Base-by-base conservation (phyloP, 148 eudicot genomes). In the Amaranthus palmeri region DNA sequence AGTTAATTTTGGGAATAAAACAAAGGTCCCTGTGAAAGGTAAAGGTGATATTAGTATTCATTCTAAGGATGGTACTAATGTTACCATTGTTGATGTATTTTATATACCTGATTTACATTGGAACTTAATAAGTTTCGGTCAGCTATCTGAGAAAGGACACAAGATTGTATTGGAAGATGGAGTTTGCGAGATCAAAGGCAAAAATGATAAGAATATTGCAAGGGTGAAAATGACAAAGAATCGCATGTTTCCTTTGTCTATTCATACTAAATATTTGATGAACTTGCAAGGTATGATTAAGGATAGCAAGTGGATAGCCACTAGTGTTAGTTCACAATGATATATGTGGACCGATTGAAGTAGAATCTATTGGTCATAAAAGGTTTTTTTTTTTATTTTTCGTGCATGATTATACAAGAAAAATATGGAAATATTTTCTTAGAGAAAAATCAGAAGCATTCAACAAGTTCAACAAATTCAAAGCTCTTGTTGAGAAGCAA, bases 51-150 rank as follows among this genome's bases (percentile, higher is more conserved):
- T 62, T 12, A 53, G 43, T 10, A 45, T 70, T 11, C 70, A 12
- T 0, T 25, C 65, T 4, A 76, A 76, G 8, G 43, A 70, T 54
- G 79, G 64, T 52, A 55, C 41, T 3, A 68, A 76, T 54, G 8
- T 62, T 3, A 70, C 72, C 42, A 64, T 65, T 65, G 53, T 41
- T 2, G 55, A 49, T 48, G 44, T 66, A 25, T 65, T 61, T 12
- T 76, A 63, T 73, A 60, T 67, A 6, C 69, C 47, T 10, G 52
- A 61, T 5, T 41, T 72, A 72, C 67, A 51, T 48, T 51, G 42
- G 10, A 78, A 78, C 15, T 72, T 68, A 11, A 53, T 72, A 50
- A 78, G 77, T 10, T 10, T 55, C 18, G 73, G 73, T 7, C 73
- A 72, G 67, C 62, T 60, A 1, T 51, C 51, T 6, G 54, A 68